Base-by-base conservation (phyloP, 1,284 basidiomycete genomes). In the Sphaerobolus stellatus region DNA sequence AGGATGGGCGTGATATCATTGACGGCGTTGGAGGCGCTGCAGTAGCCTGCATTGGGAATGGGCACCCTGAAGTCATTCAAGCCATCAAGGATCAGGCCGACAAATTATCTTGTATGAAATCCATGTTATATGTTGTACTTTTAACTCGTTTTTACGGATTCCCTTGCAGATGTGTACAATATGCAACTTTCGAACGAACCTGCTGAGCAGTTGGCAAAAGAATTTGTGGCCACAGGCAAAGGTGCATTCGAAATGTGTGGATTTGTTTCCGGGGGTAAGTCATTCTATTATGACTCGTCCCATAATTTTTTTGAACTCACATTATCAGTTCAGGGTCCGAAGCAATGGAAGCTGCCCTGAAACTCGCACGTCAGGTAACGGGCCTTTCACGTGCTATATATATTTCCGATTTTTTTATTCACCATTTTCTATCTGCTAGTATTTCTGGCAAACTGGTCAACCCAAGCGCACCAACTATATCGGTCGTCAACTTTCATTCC, bases 1-100 rank as follows among this genome's bases (percentile, higher is more conserved):
- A 87, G 63, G 81, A 84, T 66, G 90, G 90, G 1, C 74, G 72
- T 50, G 76, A 69, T 51, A 62, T 92, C 31, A 75, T 92, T 59
- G 90, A 93, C 70, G 87, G 78, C 13, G 81, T 88, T 46, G 92
- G 91, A 41, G 92, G 92, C 30, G 91, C 92, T 4, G 91, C 92
- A 8, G 92, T 94, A 34, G 72, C 84, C 4, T 90, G 86, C 63
- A 70, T 94, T 45, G 92, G 92, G 1, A 83, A 84, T 61, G 82
- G 78, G 11, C 84, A 93, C 64, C 85, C 85, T 6, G 80, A 78
- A 49, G 86, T 92, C 20, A 73, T 79, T 54, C 71, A 84, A 63
- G 88, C 87, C 5, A 76, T 92, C 52, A 87, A 89, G 66, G 81
- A 89, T 56, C 92, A 94, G 64, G 74, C 87, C 20, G 84, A 86